Base-by-base conservation (phyloP, 768 basidiomycete species). In the Mycena chlorophos region DNA sequence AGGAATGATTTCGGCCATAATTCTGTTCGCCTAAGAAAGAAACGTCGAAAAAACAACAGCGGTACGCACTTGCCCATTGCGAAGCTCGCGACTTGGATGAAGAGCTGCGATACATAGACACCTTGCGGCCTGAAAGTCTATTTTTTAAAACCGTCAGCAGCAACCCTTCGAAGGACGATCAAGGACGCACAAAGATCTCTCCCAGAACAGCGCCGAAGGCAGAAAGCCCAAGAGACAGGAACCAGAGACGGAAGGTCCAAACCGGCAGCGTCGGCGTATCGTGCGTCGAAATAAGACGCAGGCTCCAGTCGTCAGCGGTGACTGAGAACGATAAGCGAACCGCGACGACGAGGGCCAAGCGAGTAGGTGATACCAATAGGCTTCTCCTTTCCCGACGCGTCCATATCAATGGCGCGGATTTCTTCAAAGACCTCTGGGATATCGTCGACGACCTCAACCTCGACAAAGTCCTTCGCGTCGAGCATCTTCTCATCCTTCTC, bases 171-270 rank as follows among this genome's bases (percentile, higher is more conserved):
- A 40, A 50, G 17, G 47, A 26, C 5, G 19, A 29, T 17, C 19
- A 4, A 30, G 16, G 16, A 6, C 14, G 4, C 2, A 51, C 52
- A 20, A 61, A 61, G 3, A 61, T 61, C 49, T 61, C 56, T 8
- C 49, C 56, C n/a, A 72, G 55, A 26, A 72, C 69, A 26, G 65
- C 68, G 29, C 69, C 69, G 46, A 72, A 72, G 37, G 62, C 56
- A 8, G 68, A 56, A 13, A 72, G 62, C 14, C 71, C 71, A 22
- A 68, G 23, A 22, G 60, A 39, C 4, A 69, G 48, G 53, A 72
- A 65, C 63, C 65, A 69, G 10, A 68, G 51, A 5, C 71, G 62
- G 54, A 72, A 68, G 3, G 71, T 71, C 62, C 65, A 67, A n/a
- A 65, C 62, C 14, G 63, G 65, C 20, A 66, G 65, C 19, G 61